Conservation (phyloP, 2,329 filamentous ascomycete genomes). For the Phaeosphaeriaceae sp. region DNA sequence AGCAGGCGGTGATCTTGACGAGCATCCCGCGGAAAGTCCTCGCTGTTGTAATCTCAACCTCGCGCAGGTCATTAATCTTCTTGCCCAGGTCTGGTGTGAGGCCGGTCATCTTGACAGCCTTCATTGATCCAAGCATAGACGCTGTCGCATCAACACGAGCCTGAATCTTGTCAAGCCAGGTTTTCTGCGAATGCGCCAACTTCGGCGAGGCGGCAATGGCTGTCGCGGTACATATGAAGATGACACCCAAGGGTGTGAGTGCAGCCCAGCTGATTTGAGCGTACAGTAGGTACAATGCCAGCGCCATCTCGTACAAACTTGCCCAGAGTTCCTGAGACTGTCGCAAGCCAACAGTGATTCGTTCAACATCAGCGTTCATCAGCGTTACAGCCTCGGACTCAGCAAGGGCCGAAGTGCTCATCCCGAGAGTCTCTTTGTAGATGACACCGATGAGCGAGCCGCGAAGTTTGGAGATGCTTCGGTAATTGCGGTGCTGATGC, state of each 20-base stretch:
- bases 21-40: slow-evolving; percentile 17
- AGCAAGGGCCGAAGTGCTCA: slow-evolving; percentile 11
- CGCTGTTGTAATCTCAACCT: slow-evolving; percentile 13
- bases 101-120: slow-evolving; percentile 22
- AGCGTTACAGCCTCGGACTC: slow-evolving; percentile 21
- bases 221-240: slow-evolving; percentile 10
- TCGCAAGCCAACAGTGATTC: slow-evolving; percentile 14
- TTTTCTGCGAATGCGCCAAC: slow-evolving; percentile 18
- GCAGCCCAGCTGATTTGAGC: slow-evolving; percentile 17
- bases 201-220: slow-evolving; percentile 13
- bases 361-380: slow-evolving; percentile 23
- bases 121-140: slow-evolving; percentile 19
- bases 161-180: slow-evolving; percentile 21
- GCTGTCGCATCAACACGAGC: slow-evolving; percentile 19
- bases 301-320: slow-evolving; percentile 12
- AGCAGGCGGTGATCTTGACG: slow-evolving; percentile 7
- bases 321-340: slow-evolving; percentile 22
- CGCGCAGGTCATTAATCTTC: slow-evolving; percentile 13
- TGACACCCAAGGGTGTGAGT: slow-evolving; percentile 16
- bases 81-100: slow-evolving; percentile 9
- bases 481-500: slow-evolving; percentile 16
- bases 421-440: slow-evolving; percentile 15
- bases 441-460: slow-evolving; percentile 17
- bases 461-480: slow-evolving; percentile 15
- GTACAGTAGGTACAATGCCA: slow-evolving; percentile 16